These are phyloP conservation scores for Flaveria floridana DNA, from an alignment of 140 eudicot species.

Conservation along the genomic window DNA sequence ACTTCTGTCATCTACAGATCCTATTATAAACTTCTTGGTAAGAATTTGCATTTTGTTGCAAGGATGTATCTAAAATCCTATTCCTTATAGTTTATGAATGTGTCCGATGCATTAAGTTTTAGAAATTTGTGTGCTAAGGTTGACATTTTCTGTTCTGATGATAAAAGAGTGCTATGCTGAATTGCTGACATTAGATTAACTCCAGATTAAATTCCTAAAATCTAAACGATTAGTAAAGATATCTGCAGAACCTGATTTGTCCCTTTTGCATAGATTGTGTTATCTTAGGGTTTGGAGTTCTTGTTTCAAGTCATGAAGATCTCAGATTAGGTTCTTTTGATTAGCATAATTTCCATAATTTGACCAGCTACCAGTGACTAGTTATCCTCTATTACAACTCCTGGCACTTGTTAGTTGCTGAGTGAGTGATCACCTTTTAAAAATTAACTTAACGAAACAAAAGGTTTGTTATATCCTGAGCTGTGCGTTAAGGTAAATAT, in stretches of 20 bases:
- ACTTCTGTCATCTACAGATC: slow-evolving; percentile 87
- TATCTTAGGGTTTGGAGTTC: slow-evolving; percentile 1
- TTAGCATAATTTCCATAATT: neutral
- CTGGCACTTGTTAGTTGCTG: neutral
- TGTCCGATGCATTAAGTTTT: slow-evolving; percentile 6
- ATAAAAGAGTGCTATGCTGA: neutral
- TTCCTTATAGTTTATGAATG: slow-evolving; percentile 2
- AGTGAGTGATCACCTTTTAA: neutral
- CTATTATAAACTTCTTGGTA: slow-evolving; percentile 91
- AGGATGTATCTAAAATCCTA: neutral
- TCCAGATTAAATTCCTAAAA: neutral
- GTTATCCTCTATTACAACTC: slow-evolving; percentile 8
- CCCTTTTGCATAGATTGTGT: neutral
- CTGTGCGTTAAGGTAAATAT: slow-evolving; percentile 4
- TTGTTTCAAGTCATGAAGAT: slow-evolving; percentile 7
- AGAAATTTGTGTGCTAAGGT: neutral
- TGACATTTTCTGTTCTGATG: neutral
- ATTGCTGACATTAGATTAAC: neutral
- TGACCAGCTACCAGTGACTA: neutral
- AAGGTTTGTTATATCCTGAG: neutral
- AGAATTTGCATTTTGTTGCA: neutral
- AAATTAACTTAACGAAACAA: neutral
- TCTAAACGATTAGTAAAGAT: neutral
- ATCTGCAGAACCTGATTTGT: neutral
- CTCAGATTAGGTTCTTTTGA: neutral